A percentile compares a stretch with the other conserved stretches of the same genome.
These are phyloP conservation scores for Penicillium cosmopolitanum DNA, from an alignment of 495 filamentous ascomycete species.

Conservation along the genomic window DNA sequence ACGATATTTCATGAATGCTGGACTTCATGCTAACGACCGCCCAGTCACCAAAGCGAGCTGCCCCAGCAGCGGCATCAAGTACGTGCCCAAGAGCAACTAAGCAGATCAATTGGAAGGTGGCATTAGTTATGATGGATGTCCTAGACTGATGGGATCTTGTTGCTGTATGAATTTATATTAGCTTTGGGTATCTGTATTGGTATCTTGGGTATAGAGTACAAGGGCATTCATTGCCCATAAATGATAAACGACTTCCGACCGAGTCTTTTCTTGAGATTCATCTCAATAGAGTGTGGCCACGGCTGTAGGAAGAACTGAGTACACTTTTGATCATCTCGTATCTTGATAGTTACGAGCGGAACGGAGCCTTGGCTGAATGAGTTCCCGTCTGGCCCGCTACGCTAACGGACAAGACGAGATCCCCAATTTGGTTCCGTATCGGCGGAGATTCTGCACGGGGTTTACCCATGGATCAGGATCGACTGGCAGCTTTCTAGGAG, in stretches of 20 bases:
- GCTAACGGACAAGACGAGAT: background rate
- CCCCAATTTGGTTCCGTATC: background rate
- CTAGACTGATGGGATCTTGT: background rate
- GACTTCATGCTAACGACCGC: slow-evolving; percentile 2
- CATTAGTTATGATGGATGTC: background rate
- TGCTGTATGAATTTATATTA: background rate
- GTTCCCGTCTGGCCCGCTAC: background rate
- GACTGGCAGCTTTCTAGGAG: slow-evolving; percentile 15
- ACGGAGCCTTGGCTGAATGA: background rate
- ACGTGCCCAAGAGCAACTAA: slow-evolving; percentile 54
- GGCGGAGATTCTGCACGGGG: background rate
- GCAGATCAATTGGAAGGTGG: background rate
- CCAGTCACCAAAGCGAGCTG: slow-evolving; percentile 60
- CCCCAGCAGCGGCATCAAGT: slow-evolving; percentile 59
- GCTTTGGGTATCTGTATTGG: slow-evolving; percentile 6
- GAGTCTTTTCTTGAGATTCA: background rate
- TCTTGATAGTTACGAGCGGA: background rate
- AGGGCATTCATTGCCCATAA: background rate
- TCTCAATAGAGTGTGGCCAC: background rate
- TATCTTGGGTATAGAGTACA: slow-evolving; percentile 9
- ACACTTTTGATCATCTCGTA: background rate
- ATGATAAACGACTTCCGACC: background rate
- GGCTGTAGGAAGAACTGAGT: background rate
- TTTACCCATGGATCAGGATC: slow-evolving; percentile 12
- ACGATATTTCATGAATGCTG: background rate